Percentiles rank a stretch among this genome's conserved stretches.
phyloP scores from a whole-genome alignment of 768 basidiomycete species.

The Tulasnella calospora region DNA sequence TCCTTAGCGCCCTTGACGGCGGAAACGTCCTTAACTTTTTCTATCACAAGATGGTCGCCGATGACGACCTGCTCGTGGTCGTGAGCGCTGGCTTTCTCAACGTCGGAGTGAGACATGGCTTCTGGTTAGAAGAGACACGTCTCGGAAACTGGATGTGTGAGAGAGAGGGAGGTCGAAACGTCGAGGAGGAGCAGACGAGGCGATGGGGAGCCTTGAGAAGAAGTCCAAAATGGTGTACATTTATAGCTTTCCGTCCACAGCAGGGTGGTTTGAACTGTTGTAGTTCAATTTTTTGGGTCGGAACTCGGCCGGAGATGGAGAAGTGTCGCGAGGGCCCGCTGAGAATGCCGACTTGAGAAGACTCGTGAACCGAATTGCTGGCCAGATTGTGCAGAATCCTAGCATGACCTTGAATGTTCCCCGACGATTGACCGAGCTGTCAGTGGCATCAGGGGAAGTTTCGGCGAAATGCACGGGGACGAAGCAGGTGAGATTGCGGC shows the following conservation, averaged over 20 bases:
- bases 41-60: slow-evolving; percentile 10
- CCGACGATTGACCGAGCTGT: slow-evolving; percentile 9
- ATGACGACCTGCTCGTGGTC: slow-evolving; percentile 11
- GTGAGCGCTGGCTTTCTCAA: slow-evolving; percentile 16
- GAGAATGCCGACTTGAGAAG: slow-evolving; percentile 5
- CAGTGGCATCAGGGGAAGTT: neutral
- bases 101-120: slow-evolving; percentile 21
- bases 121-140: slow-evolving; percentile 1
- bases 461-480: neutral
- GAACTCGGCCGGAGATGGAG: neutral
- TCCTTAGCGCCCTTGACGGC: slow-evolving; percentile 12
- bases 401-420: neutral
- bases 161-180: neutral
- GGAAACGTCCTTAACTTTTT: slow-evolving; percentile 16
- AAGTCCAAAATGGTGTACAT: neutral
- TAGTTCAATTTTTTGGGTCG: neutral
- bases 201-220: slow-evolving; percentile 6
- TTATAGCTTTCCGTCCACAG: neutral
- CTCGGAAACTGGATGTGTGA: neutral
- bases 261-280: neutral
- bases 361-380: neutral
- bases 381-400: neutral
- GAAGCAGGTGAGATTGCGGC: neutral
- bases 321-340: neutral
- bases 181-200: slow-evolving; percentile 14